Evolutionary conservation across 345 rosid genomes (phyloP), one percentile per base, ranked within the genome.

Genomic region (Bretschneidera sinensis): DNA sequence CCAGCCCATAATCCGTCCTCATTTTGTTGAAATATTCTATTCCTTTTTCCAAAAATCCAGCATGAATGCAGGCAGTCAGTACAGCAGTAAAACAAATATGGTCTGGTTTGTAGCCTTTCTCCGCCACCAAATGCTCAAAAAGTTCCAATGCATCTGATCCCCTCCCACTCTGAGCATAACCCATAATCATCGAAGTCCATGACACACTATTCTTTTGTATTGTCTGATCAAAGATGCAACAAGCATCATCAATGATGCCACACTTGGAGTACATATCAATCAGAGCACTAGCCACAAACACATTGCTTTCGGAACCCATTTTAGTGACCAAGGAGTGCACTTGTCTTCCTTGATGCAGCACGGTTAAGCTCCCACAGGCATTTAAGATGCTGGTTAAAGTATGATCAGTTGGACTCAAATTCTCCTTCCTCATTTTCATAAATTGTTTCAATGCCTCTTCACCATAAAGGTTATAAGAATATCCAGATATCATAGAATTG

Each of bases 171-270:
- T 55, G 70, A 53, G 57, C 74, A 43, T 60, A 74, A 24, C 61
- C 66, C 34, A 13, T 60, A 45, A 68, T 68, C 70, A 68, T 68
- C 51, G 77, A 64, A 74, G 69, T 68, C 73, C 70, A 74, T 21
- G 53, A 34, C 25, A 65, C 62, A 34, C 19, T 49, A 57, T 65
- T 73, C 63, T 52, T 73, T 18, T 19, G 47, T 49, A 4, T 5
- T 1, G 49, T 51, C 48, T 56, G 59, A 39, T 69, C 34, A 61
- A 74, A 74, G 20, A 52, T 20, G 3, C n/a, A 8, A 23, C 58
- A 31, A 61, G 71, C 71, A 14, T 52, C 65, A 14, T 52, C 50
- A 52, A 61, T 21, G 35, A 35, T n/a, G 57, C 77, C 77, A 54
- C 63, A 63, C 19, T 68, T 72, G 4, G 73, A 49, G 59, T 73